phyloP scores from a whole-genome alignment of 2,329 filamentous ascomycete genomes.

The Botrytis hyacinthi region DNA sequence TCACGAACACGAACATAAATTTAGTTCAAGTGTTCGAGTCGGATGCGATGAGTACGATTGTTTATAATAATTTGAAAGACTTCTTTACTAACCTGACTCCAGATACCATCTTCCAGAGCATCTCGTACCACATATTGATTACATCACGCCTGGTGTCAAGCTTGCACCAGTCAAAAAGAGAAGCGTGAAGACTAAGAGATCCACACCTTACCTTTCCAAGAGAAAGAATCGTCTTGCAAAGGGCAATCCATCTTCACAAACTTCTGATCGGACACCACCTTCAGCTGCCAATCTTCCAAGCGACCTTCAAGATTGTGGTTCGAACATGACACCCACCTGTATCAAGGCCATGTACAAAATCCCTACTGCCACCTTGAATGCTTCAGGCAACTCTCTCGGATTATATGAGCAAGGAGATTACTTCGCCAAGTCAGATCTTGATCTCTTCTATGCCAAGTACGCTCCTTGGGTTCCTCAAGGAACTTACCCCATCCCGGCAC shows the following conservation, averaged over 20 bases:
- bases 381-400: constrained; percentile 22
- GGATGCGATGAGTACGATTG: constrained; percentile 39
- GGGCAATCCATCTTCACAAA: background rate
- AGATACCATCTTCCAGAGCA: constrained; percentile 45
- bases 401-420: constrained; percentile 28
- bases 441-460: constrained; percentile 23
- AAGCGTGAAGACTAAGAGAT: constrained; percentile 23
- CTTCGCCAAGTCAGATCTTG: constrained; percentile 27
- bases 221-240: constrained; percentile 13
- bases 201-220: constrained; percentile 9
- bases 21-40: constrained; percentile 32
- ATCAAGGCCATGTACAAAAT: constrained; percentile 40
- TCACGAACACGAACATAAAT: constrained; percentile 39
- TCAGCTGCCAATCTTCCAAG: constrained; percentile 13
- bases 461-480: constrained; percentile 27
- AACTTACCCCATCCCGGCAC: constrained; percentile 26
- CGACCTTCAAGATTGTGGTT: constrained; percentile 24
- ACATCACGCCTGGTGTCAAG: constrained; percentile 48
- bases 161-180: constrained; percentile 27
- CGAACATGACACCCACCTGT: constrained; percentile 27
- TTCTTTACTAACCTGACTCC: background rate
- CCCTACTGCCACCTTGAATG: constrained; percentile 24
- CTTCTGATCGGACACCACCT: constrained; percentile 3
- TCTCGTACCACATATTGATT: constrained; percentile 46
- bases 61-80: background rate